A percentile compares a stretch with the other conserved stretches of the same genome.
Evolutionary conservation across 768 basidiomycete genomes (phyloP).

Genomic region (Macrolepiota albuminosa): DNA sequence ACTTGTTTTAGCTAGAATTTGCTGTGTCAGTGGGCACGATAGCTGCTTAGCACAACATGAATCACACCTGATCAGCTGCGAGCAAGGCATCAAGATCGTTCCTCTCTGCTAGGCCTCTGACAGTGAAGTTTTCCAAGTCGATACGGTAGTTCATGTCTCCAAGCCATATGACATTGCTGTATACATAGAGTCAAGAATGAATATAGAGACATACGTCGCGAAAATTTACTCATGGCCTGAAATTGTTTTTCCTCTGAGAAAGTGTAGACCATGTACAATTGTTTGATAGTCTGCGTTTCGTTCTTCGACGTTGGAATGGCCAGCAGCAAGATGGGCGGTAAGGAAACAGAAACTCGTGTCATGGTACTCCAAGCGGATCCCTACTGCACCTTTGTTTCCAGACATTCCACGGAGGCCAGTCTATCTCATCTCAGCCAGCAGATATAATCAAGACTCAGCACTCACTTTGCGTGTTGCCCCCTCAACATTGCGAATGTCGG

Average conservation of each 20-base stretch:
- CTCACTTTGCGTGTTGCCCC: constrained; percentile 83
- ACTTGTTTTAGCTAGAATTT: constrained; percentile 58
- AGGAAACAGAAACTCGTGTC: constrained; percentile 94
- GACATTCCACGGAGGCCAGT: constrained; percentile 92
- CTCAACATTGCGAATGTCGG: constrained; percentile 88
- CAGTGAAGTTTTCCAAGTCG: constrained; percentile 78
- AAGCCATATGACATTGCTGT: constrained; percentile 87
- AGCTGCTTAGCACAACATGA: background rate
- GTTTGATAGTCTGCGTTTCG: constrained; percentile 91
- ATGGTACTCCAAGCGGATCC: constrained; percentile 86
- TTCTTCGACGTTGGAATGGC: constrained; percentile 85
- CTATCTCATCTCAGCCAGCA: constrained; percentile 28
- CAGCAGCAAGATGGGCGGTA: constrained; percentile 96
- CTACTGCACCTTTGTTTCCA: constrained; percentile 96
- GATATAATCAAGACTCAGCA: background rate
- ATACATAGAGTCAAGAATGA: background rate
- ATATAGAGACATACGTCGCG: background rate
- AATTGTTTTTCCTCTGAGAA: constrained; percentile 86
- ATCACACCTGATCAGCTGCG: constrained; percentile 78
- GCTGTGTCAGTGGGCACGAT: constrained; percentile 3
- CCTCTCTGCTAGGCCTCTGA: constrained; percentile 56
- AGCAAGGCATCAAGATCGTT: constrained; percentile 72
- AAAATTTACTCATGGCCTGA: constrained; percentile 79
- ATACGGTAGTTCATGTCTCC: constrained; percentile 97
- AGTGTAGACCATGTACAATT: constrained; percentile 78